These are phyloP conservation scores for Stevia rebaudiana DNA, from an alignment of 140 eudicot genomes.

Conservation along the genomic window DNA sequence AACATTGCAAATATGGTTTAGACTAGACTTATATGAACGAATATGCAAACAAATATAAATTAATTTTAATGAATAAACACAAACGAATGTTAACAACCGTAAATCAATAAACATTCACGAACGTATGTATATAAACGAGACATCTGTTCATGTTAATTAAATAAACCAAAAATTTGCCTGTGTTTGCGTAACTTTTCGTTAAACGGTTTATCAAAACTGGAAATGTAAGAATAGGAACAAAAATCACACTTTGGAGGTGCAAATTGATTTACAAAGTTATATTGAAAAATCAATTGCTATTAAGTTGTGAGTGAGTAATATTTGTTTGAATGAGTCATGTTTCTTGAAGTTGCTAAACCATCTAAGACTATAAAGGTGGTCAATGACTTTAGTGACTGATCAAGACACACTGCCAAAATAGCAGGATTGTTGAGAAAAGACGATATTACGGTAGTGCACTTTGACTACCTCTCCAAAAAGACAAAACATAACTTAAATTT, in stretches of 20 bases:
- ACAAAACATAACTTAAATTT: background rate
- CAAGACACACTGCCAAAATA: background rate
- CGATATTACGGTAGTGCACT: background rate
- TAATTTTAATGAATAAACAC: too few relatives aligned
- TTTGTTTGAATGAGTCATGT: background rate
- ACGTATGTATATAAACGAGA: background rate
- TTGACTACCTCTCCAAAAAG: too few relatives aligned
- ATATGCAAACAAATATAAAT: too few relatives aligned
- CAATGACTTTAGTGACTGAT: background rate
- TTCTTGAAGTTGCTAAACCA: constrained; percentile 11
- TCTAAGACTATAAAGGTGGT: background rate
- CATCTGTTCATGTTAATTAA: background rate
- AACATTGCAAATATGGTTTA: too few relatives aligned
- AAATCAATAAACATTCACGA: background rate
- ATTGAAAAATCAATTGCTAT: too few relatives aligned
- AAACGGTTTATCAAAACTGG: background rate
- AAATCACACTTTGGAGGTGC: background rate
- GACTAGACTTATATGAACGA: too few relatives aligned
- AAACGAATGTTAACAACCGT: too few relatives aligned
- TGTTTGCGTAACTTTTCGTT: background rate
- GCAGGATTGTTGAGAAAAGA: constrained; percentile 2
- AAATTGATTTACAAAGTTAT: too few relatives aligned
- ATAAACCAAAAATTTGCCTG: too few relatives aligned
- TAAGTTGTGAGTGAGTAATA: too few relatives aligned
- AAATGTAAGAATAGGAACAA: background rate